Conservation (phyloP, 2,329 filamentous ascomycete genomes). For the Aspergillus fumigatus region DNA sequence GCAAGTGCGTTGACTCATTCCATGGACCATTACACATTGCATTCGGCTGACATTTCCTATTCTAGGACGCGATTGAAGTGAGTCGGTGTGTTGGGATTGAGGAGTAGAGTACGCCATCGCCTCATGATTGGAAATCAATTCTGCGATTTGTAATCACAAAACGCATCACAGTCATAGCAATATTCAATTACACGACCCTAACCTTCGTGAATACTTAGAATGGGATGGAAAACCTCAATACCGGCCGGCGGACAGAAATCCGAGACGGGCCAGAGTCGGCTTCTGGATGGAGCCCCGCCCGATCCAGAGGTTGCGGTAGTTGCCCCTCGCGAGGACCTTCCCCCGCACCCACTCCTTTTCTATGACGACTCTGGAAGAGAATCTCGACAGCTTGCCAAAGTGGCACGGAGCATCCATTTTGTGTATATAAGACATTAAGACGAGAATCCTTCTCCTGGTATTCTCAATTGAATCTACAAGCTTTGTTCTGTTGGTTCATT, state of each 20-base stretch:
- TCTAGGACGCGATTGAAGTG: slow-evolving; percentile 30
- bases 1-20: slow-evolving; percentile 15
- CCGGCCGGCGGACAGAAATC: slow-evolving; percentile 9
- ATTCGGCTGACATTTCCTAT: neutral
- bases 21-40: neutral
- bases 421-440: neutral
- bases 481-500: neutral
- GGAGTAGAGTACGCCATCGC: slow-evolving; percentile 8
- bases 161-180: neutral
- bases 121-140: slow-evolving; percentile 9
- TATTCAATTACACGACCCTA: neutral
- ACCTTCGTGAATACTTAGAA: neutral
- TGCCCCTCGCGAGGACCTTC: slow-evolving; percentile 34
- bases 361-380: neutral
- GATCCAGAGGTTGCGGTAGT: slow-evolving; percentile 31
- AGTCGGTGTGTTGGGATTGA: slow-evolving; percentile 27
- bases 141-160: neutral
- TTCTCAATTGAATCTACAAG: neutral
- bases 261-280: slow-evolving; percentile 45
- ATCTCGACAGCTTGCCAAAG: neutral
- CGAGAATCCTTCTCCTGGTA: neutral
- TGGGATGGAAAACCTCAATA: neutral
- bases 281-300: slow-evolving; percentile 40
- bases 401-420: neutral
- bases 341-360: slow-evolving; percentile 19